Percentiles rank a stretch among this genome's conserved stretches.
Evolutionary conservation across 139 green algal species (phyloP).

Genomic region (Parachlorella kessleri): DNA sequence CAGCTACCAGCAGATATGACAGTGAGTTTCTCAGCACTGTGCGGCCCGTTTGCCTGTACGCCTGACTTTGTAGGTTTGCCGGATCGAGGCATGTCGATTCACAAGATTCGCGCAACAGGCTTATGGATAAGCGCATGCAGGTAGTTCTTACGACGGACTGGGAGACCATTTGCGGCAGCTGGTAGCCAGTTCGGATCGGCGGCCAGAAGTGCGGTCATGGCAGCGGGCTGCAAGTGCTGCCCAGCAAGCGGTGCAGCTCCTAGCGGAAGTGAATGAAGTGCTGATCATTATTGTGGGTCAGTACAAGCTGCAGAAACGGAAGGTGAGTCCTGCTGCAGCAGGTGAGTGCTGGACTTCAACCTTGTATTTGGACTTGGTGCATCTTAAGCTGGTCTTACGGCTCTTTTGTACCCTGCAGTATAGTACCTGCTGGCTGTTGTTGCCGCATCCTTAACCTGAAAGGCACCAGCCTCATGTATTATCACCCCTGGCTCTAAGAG

Average conservation of each 20-base stretch:
- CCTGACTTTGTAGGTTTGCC: no score
- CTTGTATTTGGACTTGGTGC: not conserved
- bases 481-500: not conserved
- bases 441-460: no score
- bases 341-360: not conserved
- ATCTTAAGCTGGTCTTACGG: not conserved
- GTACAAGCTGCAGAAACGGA: conserved; percentile 5
- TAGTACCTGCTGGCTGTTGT: no score
- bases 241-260: conserved; percentile 1
- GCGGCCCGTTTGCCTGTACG: no score
- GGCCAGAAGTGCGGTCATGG: not conserved
- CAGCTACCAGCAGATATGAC: no score
- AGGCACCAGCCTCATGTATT: not conserved
- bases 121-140: not conserved
- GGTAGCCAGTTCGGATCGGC: not conserved
- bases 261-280: not conserved
- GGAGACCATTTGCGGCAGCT: conserved; percentile 23
- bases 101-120: no score
- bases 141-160: not conserved
- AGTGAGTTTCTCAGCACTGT: no score
- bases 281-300: not conserved
- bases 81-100: no score
- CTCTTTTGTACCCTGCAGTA: not conserved
- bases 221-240: not conserved
- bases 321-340: not conserved